phyloP scores from a whole-genome alignment of 192 early-diverging fungal genomes.

The Coemansia sp. region DNA sequence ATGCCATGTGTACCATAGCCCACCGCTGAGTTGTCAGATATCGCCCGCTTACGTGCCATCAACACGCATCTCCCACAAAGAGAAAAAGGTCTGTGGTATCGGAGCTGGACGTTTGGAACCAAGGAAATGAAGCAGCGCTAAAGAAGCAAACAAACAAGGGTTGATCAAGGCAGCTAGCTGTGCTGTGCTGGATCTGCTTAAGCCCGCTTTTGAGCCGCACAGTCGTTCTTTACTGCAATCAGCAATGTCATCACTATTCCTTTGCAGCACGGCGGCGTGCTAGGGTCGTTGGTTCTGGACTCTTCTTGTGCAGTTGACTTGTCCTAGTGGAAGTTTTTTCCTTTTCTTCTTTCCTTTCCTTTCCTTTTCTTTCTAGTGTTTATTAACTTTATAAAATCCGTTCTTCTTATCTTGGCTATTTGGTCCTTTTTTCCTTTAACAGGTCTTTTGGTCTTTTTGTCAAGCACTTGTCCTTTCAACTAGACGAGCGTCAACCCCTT shows the following conservation, averaged over 20 bases:
- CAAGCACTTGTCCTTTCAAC: background rate
- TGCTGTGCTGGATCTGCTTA: too few relatives aligned
- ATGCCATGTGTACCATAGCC: background rate
- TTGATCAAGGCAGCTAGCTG: too few relatives aligned
- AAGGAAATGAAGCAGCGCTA: too few relatives aligned
- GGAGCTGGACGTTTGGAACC: too few relatives aligned
- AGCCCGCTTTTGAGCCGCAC: too few relatives aligned
- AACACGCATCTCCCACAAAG: background rate
- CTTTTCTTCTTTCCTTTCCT: background rate
- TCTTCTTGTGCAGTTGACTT: background rate
- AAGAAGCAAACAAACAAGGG: too few relatives aligned
- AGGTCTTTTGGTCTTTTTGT: background rate
- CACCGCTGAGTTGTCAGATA: background rate
- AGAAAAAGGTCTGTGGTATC: too few relatives aligned
- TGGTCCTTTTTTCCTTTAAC: background rate
- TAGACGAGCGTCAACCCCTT: too few relatives aligned
- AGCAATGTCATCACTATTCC: too few relatives aligned
- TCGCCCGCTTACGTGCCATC: background rate
- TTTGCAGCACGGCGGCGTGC: background rate
- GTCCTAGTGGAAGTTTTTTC: background rate
- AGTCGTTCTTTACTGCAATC: too few relatives aligned
- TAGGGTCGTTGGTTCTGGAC: background rate
- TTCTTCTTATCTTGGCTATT: background rate
- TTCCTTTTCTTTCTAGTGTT: constrained; percentile 3
- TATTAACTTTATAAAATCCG: background rate